Conservation (phyloP, 2,329 filamentous ascomycete species). For the Coleophoma crateriformis region DNA sequence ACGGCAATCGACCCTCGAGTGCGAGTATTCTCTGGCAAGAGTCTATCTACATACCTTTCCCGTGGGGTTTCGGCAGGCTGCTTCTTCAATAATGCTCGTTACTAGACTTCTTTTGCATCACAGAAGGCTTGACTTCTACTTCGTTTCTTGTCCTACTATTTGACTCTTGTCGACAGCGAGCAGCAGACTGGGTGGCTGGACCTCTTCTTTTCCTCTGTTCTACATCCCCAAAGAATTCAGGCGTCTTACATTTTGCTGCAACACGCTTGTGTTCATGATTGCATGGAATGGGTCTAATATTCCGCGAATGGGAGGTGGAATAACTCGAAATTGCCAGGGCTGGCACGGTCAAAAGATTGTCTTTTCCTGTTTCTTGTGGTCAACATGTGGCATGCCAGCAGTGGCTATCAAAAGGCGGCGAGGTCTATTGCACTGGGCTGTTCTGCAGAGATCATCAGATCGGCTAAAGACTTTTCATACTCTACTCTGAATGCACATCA, state of each 20-base stretch:
- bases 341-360: conserved; percentile 27
- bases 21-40: conserved; percentile 13
- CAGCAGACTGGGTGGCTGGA: conserved; percentile 25
- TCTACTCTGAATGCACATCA: conserved; percentile 20
- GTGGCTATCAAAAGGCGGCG: conserved; percentile 24
- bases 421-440: conserved; percentile 10
- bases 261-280: conserved; percentile 25
- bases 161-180: conserved; percentile 19
- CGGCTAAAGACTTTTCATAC: conserved; percentile 23
- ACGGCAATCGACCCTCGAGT: conserved; percentile 15
- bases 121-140: conserved; percentile 24
- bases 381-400: conserved; percentile 15
- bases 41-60: conserved; percentile 15
- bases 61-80: conserved; percentile 17
- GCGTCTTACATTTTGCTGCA: conserved; percentile 25
- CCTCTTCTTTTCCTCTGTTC: conserved; percentile 16
- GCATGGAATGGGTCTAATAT: conserved; percentile 27
- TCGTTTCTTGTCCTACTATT: conserved; percentile 26
- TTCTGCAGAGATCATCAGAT: conserved; percentile 21
- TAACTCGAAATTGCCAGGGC: conserved; percentile 14
- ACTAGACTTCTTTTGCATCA: conserved; percentile 27
- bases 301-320: conserved; percentile 17
- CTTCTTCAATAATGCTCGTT: conserved; percentile 20
- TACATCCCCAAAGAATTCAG: conserved; percentile 25
- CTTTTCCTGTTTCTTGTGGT: conserved; percentile 20